Conservation (phyloP, 2,329 filamentous ascomycete species). For the Neobulgaria alba region DNA sequence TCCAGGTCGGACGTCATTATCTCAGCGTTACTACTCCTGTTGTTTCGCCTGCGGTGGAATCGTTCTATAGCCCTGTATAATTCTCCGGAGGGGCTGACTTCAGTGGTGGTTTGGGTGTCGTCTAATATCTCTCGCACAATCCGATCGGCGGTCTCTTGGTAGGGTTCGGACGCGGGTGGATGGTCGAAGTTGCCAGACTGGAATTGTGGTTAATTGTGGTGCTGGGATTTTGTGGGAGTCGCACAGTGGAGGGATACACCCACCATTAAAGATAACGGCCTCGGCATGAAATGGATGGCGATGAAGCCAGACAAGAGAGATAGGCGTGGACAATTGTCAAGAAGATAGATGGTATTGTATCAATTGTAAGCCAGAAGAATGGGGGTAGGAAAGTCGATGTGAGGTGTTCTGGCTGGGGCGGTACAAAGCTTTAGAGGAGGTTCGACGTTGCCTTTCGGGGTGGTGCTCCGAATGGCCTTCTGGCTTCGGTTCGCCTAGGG, state of each 20-base stretch:
- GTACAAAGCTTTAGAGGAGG: too few species aligned
- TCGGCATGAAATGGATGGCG: constrained; percentile 11
- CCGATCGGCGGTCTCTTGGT: constrained; percentile 23
- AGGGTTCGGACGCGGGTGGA: constrained; percentile 20
- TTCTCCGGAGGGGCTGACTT: constrained; percentile 36
- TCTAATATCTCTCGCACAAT: constrained; percentile 34
- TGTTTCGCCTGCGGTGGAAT: constrained; percentile 28
- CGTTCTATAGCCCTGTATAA: constrained; percentile 36
- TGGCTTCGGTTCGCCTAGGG: too few species aligned
- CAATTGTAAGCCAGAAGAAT: too few species aligned
- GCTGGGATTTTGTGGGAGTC: too few species aligned
- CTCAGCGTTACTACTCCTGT: constrained; percentile 7
- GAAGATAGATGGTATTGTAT: too few species aligned
- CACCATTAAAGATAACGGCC: constrained; percentile 23
- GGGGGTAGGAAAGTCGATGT: too few species aligned
- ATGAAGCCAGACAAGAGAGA: neutral
- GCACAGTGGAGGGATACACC: constrained; percentile 3
- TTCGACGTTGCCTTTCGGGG: too few species aligned
- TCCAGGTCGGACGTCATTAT: constrained; percentile 20
- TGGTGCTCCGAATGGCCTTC: too few species aligned
- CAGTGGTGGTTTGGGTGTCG: constrained; percentile 28
- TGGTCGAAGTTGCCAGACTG: constrained; percentile 26
- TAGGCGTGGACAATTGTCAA: too few species aligned
- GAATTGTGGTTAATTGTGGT: too few species aligned
- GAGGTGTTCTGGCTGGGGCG: too few species aligned